Evolutionary conservation across 257 asterid genomes (phyloP).

Genomic region (Solanum habrochaites): DNA sequence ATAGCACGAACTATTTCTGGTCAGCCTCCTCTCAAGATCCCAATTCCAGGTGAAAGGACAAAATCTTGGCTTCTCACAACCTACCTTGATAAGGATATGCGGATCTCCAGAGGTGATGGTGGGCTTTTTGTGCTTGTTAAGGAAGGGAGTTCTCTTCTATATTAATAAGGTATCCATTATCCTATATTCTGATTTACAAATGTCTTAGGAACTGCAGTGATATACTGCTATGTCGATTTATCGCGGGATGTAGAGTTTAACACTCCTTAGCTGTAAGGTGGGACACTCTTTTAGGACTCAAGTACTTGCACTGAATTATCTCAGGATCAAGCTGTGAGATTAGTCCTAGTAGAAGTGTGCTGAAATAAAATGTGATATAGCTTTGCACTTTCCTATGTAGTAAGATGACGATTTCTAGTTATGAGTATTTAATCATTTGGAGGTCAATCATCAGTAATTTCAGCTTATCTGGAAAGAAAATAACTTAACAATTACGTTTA

Average conservation of each 20-base stretch:
- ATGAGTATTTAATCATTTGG: background rate
- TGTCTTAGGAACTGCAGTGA: background rate
- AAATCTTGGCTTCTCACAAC: conserved; percentile 76
- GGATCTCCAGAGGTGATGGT: conserved; percentile 94
- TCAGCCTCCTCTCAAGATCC: conserved; percentile 72
- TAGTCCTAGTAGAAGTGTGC: background rate
- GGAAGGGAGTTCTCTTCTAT: conserved; percentile 78
- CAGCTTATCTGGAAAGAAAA: background rate
- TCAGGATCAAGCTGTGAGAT: background rate
- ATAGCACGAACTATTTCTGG: conserved; percentile 69
- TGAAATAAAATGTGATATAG: background rate
- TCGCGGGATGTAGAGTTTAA: background rate
- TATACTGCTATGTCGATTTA: background rate
- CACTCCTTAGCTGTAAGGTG: background rate
- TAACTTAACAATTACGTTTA: background rate
- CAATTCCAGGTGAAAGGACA: conserved; percentile 70
- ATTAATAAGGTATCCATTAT: conserved; percentile 3
- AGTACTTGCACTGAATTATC: background rate
- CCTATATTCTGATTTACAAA: background rate
- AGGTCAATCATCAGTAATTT: background rate
- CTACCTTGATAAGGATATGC: conserved; percentile 77
- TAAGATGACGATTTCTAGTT: background rate
- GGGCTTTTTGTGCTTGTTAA: conserved; percentile 87
- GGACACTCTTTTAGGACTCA: background rate
- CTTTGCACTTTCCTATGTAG: background rate